Percentiles rank a stretch among this genome's conserved stretches.
Conservation (phyloP, 148 eudicot genomes). For the Rhododendron henanense region DNA sequence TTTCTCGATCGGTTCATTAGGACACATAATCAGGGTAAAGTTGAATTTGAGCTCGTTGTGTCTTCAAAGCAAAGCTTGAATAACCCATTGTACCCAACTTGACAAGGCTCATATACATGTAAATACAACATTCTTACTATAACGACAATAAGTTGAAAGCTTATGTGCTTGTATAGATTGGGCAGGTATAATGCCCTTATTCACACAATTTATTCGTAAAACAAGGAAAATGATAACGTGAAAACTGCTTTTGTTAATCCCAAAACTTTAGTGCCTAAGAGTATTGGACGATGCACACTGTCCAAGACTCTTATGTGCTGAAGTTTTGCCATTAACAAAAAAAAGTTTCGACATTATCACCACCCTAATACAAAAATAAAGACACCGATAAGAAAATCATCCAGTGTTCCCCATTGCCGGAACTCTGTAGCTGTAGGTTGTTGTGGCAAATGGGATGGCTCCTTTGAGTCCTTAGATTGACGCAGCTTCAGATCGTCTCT, state of each 20-base stretch:
- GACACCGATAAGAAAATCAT: not conserved
- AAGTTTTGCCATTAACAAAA: too few species aligned
- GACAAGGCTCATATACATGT: not conserved
- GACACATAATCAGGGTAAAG: not conserved
- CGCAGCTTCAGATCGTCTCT: slow-evolving; percentile 18
- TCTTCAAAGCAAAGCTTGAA: not conserved
- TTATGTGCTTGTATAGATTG: not conserved
- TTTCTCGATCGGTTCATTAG: not conserved
- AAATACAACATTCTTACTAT: not conserved
- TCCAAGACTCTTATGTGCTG: too few species aligned
- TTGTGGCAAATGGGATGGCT: not conserved
- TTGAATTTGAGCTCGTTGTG: not conserved
- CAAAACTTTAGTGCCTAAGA: too few species aligned
- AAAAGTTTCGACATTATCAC: too few species aligned
- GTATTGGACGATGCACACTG: too few species aligned
- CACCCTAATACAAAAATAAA: not conserved
- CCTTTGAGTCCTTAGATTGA: slow-evolving; percentile 2
- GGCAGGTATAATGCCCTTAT: too few species aligned
- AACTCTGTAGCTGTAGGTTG: not conserved
- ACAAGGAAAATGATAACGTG: too few species aligned
- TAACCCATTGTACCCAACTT: not conserved
- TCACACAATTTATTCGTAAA: not conserved
- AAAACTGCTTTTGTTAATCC: too few species aligned
- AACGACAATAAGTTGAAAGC: not conserved
- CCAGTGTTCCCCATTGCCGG: too few species aligned